Percentiles rank a stretch among this genome's conserved stretches.
Evolutionary conservation across 129 eudicot genomes (phyloP).

Genomic region (Deinandra increscens): DNA sequence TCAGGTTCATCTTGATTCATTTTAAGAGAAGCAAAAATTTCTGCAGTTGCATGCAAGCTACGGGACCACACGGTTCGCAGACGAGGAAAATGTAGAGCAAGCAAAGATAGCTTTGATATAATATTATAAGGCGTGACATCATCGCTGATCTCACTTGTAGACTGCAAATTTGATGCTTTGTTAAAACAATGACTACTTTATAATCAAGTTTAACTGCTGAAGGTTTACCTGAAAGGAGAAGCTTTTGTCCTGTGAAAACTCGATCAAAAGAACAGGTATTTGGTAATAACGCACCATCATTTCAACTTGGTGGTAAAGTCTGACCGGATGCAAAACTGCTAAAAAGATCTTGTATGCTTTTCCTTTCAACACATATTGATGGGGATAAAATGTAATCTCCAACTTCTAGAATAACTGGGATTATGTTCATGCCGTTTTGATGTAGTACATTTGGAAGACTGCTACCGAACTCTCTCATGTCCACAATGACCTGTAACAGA

Average conservation of each 20-base stretch:
- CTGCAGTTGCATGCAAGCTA: slow-evolving; percentile 98
- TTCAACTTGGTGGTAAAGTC: slow-evolving; percentile 90
- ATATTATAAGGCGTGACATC: slow-evolving; percentile 82
- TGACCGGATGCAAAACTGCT: slow-evolving; percentile 91
- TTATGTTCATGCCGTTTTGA: slow-evolving; percentile 92
- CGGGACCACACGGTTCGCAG: slow-evolving; percentile 96
- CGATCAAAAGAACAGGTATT: slow-evolving; percentile 87
- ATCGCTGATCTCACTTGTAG: slow-evolving; percentile 79
- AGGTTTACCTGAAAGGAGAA: slow-evolving; percentile 77
- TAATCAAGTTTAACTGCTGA: background rate
- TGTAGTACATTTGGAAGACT: slow-evolving; percentile 56
- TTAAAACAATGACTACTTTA: background rate
- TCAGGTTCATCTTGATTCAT: slow-evolving; percentile 95
- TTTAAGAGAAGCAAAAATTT: slow-evolving; percentile 80
- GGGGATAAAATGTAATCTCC: slow-evolving; percentile 97
- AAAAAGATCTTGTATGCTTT: slow-evolving; percentile 88
- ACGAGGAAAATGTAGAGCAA: slow-evolving; percentile 88
- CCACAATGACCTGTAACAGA: too few species aligned
- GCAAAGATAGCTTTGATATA: slow-evolving; percentile 80
- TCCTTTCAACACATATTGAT: slow-evolving; percentile 82
- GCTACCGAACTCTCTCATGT: too few species aligned
- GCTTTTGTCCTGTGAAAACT: slow-evolving; percentile 98
- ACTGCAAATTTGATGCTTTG: slow-evolving; percentile 49
- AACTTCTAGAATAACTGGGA: slow-evolving; percentile 91
- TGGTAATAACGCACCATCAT: slow-evolving; percentile 91